Conservation (phyloP, 1,139 yeast species). For the Pichia sp. region DNA sequence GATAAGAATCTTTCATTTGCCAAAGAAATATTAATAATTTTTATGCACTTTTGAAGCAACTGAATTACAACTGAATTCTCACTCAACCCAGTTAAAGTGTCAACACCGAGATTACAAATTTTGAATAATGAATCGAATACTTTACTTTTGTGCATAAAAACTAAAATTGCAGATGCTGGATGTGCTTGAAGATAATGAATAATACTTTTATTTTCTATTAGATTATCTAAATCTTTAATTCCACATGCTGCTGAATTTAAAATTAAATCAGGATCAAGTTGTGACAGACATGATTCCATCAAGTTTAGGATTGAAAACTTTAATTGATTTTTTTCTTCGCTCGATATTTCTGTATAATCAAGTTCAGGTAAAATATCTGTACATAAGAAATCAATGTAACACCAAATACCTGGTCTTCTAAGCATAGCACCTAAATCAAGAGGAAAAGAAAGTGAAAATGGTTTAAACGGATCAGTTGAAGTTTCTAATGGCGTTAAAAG, state of each 20-base stretch:
- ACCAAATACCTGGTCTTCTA: conserved; percentile 68
- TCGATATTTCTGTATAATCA: conserved; percentile 29
- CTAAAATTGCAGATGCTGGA: conserved; percentile 63
- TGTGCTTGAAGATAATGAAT: conserved; percentile 45
- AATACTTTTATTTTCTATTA: conserved; percentile 39
- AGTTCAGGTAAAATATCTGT: conserved; percentile 57
- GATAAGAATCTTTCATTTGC: conserved; percentile 46
- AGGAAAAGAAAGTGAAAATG: conserved; percentile 52
- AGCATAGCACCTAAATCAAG: conserved; percentile 54
- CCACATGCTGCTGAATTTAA: conserved; percentile 44
- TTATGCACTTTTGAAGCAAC: conserved; percentile 35
- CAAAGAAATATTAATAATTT: conserved; percentile 44
- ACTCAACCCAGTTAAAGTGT: conserved; percentile 40
- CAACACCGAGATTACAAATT: conserved; percentile 52
- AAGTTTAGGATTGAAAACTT: conserved; percentile 51
- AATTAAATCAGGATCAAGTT: conserved; percentile 60
- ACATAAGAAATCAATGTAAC: conserved; percentile 68
- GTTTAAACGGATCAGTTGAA: conserved; percentile 32
- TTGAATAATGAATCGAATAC: conserved; percentile 51
- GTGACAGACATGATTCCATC: conserved; percentile 46
- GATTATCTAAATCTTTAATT: conserved; percentile 42
- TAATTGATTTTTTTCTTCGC: conserved; percentile 39
- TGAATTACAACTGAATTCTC: conserved; percentile 32
- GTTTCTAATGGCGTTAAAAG: conserved; percentile 33
- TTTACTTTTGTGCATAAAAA: conserved; percentile 54